Evolutionary conservation across 768 basidiomycete genomes (phyloP), one percentile per base, ranked within the genome.

Genomic region (Baorangia bicolor): DNA sequence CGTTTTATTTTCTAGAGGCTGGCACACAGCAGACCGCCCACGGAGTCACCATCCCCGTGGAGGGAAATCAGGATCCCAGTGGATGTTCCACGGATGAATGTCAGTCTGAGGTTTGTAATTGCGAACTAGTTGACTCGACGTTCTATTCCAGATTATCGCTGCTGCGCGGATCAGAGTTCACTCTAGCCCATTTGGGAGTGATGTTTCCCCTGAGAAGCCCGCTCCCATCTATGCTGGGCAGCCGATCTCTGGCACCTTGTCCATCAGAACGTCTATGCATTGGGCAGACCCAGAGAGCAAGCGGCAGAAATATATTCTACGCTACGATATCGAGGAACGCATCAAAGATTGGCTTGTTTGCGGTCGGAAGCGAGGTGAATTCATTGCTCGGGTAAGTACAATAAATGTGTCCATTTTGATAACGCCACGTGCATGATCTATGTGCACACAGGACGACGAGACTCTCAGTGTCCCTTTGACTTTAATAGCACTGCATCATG

Each of bases 271-370:
- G 0, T 86, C 87, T 4, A 87, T 92, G 64, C 85, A 87, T 58
- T 95, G 93, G 94, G 80, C 86, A 31, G 75, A 79, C 7, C 74
- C 63, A 60, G 69, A 78, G 54, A 68, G 69, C 31, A 72, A 79
- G 65, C 61, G 69, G 28, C 72, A 69, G 21, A 71, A 69, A 51
- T 88, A 86, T 66, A 64, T 72, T 38, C 78, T 95, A 72, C 81
- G 86, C 35, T 98, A 88, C 65, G 91, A 94, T 59, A 78, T 97
- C 16, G 85, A 90, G 54, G 91, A 93, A 60, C 79, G 85, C 70
- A 80, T 85, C 18, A 85, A 84, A 46, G 89, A 92, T 60, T 98
- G 95, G 95, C 77, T 97, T 4, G 83, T 98, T 10, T 90, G 92
- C 57, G 95, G 95, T 10, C 80, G 81, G 39, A 96, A 94, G 73